Evolutionary conservation across 768 basidiomycete genomes (phyloP).

Genomic region (Chalciporus piperatus): DNA sequence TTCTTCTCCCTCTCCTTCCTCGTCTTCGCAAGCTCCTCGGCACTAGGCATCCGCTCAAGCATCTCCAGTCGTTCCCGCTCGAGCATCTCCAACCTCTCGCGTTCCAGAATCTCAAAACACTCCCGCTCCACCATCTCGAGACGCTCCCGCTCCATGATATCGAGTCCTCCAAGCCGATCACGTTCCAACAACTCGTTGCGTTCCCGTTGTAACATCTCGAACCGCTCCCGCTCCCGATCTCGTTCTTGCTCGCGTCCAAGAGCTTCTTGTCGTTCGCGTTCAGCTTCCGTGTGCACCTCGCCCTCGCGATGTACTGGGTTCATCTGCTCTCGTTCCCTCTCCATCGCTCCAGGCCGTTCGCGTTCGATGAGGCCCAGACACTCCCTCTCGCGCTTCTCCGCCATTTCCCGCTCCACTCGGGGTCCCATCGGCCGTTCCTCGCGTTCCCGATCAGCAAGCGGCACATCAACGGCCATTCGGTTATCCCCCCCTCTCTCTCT

Average conservation of each 20-base stretch:
- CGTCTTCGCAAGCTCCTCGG: conserved; percentile 32
- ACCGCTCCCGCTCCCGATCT: conserved; percentile 20
- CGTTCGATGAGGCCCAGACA: conserved; percentile 23
- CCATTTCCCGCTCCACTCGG: conserved; percentile 19
- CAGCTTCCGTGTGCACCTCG: conserved; percentile 21
- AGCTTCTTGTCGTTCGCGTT: conserved; percentile 26
- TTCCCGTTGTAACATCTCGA: conserved; percentile 35
- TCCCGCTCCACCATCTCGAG: conserved; percentile 30
- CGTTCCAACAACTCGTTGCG: conserved; percentile 28
- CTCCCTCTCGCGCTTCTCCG: conserved; percentile 29
- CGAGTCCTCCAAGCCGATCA: conserved; percentile 29
- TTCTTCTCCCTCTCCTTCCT: conserved; percentile 30
- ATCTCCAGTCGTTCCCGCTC: conserved; percentile 32
- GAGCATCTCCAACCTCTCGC: conserved; percentile 27
- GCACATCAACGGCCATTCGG: conserved; percentile 14
- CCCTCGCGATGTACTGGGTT: conserved; percentile 16
- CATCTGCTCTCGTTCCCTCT: conserved; percentile 19
- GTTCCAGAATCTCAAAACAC: conserved; percentile 27
- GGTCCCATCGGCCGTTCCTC: conserved; percentile 21
- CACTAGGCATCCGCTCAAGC: conserved; percentile 31
- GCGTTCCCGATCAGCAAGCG: conserved; percentile 18
- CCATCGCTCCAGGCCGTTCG: conserved; percentile 12
- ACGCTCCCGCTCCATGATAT: conserved; percentile 29
- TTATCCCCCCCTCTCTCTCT: conserved; percentile 22
- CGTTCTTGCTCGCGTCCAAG: conserved; percentile 25